These are phyloP conservation scores for Didymella lethalis DNA, from an alignment of 2,329 filamentous ascomycete species.

Conservation along the genomic window DNA sequence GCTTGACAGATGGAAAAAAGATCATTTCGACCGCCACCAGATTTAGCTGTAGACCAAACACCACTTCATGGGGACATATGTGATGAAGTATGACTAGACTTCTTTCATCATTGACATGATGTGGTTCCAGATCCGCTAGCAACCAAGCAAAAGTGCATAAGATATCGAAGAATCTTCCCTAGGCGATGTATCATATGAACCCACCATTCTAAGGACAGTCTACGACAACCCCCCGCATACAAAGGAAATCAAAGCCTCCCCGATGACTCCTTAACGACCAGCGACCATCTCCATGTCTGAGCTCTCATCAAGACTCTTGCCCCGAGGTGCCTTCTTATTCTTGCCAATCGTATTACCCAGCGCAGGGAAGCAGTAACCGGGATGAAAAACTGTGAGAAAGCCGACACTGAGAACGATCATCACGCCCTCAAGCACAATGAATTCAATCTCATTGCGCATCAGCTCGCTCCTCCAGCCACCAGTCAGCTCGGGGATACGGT, in stretches of 20 bases:
- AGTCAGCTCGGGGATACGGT: conserved; percentile 59
- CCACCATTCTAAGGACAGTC: neutral
- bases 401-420: conserved; percentile 61
- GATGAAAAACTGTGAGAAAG: conserved; percentile 58
- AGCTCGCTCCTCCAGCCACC: conserved; percentile 57
- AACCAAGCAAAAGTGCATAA: neutral
- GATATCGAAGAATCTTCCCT: neutral
- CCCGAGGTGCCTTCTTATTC: conserved; percentile 16
- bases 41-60: neutral
- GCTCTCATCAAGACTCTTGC: conserved; percentile 29
- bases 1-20: no score
- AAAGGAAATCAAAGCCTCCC: neutral
- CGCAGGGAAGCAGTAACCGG: conserved; percentile 51
- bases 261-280: neutral
- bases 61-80: neutral
- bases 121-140: neutral
- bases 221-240: neutral
- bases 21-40: no score
- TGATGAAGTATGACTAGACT: no score
- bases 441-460: conserved; percentile 58
- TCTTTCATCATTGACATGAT: neutral
- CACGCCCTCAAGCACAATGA: conserved; percentile 62
- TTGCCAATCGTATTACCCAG: conserved; percentile 35
- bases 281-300: conserved; percentile 31
- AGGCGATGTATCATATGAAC: neutral